A percentile compares a stretch with the other conserved stretches of the same genome.
Evolutionary conservation across 164 flowering plant genomes (phyloP).

Genomic region (Tinospora cordifolia): DNA sequence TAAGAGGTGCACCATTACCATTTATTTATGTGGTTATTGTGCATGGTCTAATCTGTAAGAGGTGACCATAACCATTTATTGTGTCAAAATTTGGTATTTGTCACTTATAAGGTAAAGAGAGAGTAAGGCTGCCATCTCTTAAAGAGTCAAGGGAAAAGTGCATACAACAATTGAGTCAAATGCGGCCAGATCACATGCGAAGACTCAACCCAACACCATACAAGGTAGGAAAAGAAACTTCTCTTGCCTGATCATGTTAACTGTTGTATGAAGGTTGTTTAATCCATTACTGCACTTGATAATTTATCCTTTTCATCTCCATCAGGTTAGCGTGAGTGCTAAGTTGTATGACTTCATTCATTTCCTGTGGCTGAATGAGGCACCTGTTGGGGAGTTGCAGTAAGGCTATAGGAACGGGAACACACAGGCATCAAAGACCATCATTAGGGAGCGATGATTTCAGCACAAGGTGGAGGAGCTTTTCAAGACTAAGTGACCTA

Average conservation of each 20-base stretch:
- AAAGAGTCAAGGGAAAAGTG: constrained; percentile 62
- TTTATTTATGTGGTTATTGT: neutral
- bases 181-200: constrained; percentile 99
- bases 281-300: neutral
- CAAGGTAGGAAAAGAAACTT: constrained; percentile 45
- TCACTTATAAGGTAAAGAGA: constrained; percentile 40
- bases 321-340: constrained; percentile 94
- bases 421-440: neutral
- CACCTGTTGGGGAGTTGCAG: constrained; percentile 96
- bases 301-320: neutral
- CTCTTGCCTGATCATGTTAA: neutral
- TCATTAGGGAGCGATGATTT: constrained; percentile 14
- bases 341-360: constrained; percentile 95
- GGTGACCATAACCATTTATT: neutral
- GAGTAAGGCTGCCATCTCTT: constrained; percentile 61
- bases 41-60: neutral
- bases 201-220: constrained; percentile 95
- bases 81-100: constrained; percentile 9
- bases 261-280: neutral
- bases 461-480: constrained; percentile 16
- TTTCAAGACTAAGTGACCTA: constrained; percentile 5
- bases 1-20: neutral
- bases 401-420: constrained; percentile 21
- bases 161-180: constrained; percentile 73
- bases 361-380: constrained; percentile 95